These are phyloP conservation scores for Brassica rapa DNA, from an alignment of 345 rosid species.

Conservation along the genomic window DNA sequence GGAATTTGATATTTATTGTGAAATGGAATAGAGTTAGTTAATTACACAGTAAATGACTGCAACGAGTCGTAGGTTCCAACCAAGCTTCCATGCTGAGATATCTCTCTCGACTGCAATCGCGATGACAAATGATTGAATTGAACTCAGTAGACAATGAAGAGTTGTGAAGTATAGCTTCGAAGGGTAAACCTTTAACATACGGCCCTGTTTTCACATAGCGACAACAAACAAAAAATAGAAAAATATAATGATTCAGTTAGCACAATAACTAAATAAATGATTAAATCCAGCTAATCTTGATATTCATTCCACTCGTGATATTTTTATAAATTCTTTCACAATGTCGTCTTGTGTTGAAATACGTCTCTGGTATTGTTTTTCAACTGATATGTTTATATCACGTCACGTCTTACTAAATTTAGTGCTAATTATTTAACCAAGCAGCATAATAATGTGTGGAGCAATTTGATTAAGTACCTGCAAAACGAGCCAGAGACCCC, in stretches of 20 bases:
- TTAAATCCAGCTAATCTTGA: background rate
- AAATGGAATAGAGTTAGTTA: slow-evolving; percentile 3
- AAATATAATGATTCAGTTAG: background rate
- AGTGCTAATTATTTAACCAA: background rate
- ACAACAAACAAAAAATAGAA: background rate
- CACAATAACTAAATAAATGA: background rate
- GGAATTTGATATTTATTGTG: background rate
- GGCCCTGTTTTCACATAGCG: slow-evolving; percentile 46
- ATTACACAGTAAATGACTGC: slow-evolving; percentile 84
- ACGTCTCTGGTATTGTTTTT: background rate
- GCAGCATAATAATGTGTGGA: background rate
- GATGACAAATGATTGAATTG: slow-evolving; percentile 68
- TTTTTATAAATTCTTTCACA: background rate
- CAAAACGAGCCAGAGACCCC: slow-evolving; percentile 87
- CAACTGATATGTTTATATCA: background rate
- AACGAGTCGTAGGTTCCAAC: slow-evolving; percentile 74
- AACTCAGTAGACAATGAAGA: slow-evolving; percentile 71
- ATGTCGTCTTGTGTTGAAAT: background rate
- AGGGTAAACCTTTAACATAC: slow-evolving; percentile 65
- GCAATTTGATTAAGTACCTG: slow-evolving; percentile 53
- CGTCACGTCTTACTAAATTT: background rate
- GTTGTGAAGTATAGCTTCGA: slow-evolving; percentile 83
- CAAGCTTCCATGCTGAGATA: slow-evolving; percentile 70
- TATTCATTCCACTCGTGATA: background rate
- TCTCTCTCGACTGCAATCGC: slow-evolving; percentile 83